Percentiles rank a stretch among this genome's conserved stretches.
Evolutionary conservation across 2,329 filamentous ascomycete genomes (phyloP).

Genomic region (Diaporthe sp.): DNA sequence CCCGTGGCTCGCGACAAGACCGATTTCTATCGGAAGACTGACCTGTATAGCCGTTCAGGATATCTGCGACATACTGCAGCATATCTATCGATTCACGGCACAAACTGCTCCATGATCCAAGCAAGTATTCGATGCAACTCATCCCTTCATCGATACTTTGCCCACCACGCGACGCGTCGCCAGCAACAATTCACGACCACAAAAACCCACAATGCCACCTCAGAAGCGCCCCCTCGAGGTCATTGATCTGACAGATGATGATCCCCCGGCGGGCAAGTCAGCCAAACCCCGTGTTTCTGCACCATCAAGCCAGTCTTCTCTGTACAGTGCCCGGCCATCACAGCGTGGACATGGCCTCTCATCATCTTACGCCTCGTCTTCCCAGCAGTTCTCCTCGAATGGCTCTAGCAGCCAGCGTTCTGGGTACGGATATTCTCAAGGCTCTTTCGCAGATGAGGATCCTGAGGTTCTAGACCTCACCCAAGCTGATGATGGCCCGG

Average conservation of each 20-base stretch:
- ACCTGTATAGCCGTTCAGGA: not conserved
- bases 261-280: constrained; percentile 39
- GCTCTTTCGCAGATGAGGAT: constrained; percentile 49
- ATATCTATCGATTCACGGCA: not conserved
- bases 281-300: constrained; percentile 43
- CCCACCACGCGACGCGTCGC: constrained; percentile 14
- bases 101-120: not conserved
- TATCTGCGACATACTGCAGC: not conserved
- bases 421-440: constrained; percentile 10
- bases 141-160: not conserved
- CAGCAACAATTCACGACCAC: not conserved
- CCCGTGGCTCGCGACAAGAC: not conserved
- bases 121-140: not conserved
- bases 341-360: not conserved
- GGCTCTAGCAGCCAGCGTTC: constrained; percentile 4
- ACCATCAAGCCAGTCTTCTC: constrained; percentile 40
- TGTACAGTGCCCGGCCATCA: not conserved
- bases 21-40: not conserved
- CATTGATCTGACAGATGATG: constrained; percentile 59
- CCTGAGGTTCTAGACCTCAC: constrained; percentile 59
- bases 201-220: constrained; percentile 33
- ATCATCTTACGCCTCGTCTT: not conserved
- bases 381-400: constrained; percentile 3
- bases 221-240: constrained; percentile 55
- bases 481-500: constrained; percentile 57